phyloP scores from a whole-genome alignment of 2,329 filamentous ascomycete species.

The Septoria linicola region DNA sequence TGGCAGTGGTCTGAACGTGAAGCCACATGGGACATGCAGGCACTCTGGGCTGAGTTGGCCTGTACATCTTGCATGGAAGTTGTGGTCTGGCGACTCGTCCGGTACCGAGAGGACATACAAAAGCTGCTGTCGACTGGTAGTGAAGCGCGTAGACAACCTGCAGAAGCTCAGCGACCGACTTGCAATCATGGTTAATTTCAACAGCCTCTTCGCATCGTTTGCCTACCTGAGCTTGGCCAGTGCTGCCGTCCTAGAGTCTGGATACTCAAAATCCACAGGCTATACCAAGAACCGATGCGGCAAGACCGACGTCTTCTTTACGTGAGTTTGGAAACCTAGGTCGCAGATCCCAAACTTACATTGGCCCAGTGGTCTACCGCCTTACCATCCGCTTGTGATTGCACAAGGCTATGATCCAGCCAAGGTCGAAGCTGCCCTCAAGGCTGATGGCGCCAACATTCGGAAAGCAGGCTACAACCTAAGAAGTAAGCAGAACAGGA shows the following conservation, averaged over 20 bases:
- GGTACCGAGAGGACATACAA: too few species aligned
- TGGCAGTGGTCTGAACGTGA: too few species aligned
- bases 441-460: constrained; percentile 1
- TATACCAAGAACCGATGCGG: constrained; percentile 4
- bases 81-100: too few species aligned
- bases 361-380: background rate
- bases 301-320: constrained; percentile 6
- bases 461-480: constrained; percentile 3
- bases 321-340: too few species aligned
- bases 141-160: too few species aligned
- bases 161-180: too few species aligned
- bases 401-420: constrained; percentile 2
- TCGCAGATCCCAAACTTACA: background rate
- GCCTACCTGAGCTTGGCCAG: background rate
- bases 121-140: too few species aligned
- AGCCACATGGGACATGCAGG: too few species aligned
- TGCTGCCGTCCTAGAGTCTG: background rate
- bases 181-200: constrained; percentile 4
- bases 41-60: too few species aligned
- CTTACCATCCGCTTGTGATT: background rate
- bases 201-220: background rate
- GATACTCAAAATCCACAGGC: background rate
- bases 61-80: too few species aligned
- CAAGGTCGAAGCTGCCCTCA: background rate
- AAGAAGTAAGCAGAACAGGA: background rate